Base-by-base conservation (phyloP, 257 asterid species). In the Echium plantagineum region DNA sequence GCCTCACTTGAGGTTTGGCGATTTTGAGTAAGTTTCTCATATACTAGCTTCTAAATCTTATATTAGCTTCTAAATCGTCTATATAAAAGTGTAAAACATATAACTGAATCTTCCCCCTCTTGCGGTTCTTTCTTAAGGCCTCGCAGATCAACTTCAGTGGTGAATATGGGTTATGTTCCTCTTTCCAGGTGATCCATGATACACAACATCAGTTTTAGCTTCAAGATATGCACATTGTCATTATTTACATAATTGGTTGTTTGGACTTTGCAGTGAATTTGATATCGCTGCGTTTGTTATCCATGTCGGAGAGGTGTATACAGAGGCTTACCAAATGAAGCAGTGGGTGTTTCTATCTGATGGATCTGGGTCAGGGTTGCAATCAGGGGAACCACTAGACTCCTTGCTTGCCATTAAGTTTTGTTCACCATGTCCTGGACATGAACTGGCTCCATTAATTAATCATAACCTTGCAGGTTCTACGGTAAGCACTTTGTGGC, bases 301-400 rank as follows among this genome's bases (percentile, higher is more conserved):
- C 57, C 80, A 83, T 32, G 94, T 86, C 68, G 96, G 97, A 63
- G 95, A 86, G 64, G 86, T 79, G 63, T 80, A 80, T 71, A 70
- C 63, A 62, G 80, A 78, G 38, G 86, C 87, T 64, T 76, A 64
- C 68, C 90, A 74, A 60, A 79, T 74, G 77, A 89, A 83, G 76
- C 99, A 93, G 69, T 86, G 99, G 99, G 89, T 86, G 60, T 89
- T 93, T 75, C 86, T 93, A 59, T 71, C 94, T 0, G 97, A 93
- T 71, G 94, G 81, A 72, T 75, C 96, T 17, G 63, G 69, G 35
- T 57, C 72, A 42, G 75, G 73, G 55, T 59, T 42, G 35, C 62
- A 67, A 58, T 72, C 74, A 5, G 67, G 73, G 49, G 74, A 77
- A 57, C 71, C 78, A 48, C 75, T 67, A 26, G 87, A 74, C 67